Evolutionary conservation across 176 grass and related monocot genomes (phyloP).

Genomic region (Lolium rigidum): DNA sequence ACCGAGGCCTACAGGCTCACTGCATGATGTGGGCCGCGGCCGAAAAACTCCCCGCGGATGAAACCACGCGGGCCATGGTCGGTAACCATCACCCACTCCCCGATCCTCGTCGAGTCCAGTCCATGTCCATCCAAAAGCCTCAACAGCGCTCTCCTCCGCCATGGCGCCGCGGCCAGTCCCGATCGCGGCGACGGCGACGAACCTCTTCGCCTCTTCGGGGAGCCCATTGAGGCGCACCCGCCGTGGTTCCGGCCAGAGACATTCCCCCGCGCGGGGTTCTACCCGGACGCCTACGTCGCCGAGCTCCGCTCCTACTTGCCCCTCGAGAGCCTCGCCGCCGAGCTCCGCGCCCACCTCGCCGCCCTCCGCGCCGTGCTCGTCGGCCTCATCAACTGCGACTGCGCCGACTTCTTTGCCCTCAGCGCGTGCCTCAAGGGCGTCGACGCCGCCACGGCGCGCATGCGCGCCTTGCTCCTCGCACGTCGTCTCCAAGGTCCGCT

Average conservation of each 20-base stretch:
- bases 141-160: neutral
- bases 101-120: too few species aligned
- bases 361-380: slow-evolving; percentile 83
- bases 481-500: slow-evolving; percentile 90
- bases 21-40: too few species aligned
- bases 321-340: slow-evolving; percentile 81
- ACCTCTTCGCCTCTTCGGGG: slow-evolving; percentile 72
- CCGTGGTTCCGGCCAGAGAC: slow-evolving; percentile 70
- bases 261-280: slow-evolving; percentile 72
- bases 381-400: slow-evolving; percentile 95
- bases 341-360: too few species aligned
- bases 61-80: too few species aligned
- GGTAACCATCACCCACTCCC: too few species aligned
- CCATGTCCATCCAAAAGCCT: neutral
- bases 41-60: too few species aligned
- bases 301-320: slow-evolving; percentile 91
- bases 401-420: slow-evolving; percentile 90
- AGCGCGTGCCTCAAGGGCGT: slow-evolving; percentile 86
- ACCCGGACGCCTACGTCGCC: slow-evolving; percentile 81
- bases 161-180: slow-evolving; percentile 16
- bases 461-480: slow-evolving; percentile 85
- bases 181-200: neutral
- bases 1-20: too few species aligned
- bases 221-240: slow-evolving; percentile 88
- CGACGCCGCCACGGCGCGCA: slow-evolving; percentile 66